These are phyloP conservation scores for Atkinsonella hypoxylon DNA, from an alignment of 2,329 filamentous ascomycete genomes.

Conservation along the genomic window DNA sequence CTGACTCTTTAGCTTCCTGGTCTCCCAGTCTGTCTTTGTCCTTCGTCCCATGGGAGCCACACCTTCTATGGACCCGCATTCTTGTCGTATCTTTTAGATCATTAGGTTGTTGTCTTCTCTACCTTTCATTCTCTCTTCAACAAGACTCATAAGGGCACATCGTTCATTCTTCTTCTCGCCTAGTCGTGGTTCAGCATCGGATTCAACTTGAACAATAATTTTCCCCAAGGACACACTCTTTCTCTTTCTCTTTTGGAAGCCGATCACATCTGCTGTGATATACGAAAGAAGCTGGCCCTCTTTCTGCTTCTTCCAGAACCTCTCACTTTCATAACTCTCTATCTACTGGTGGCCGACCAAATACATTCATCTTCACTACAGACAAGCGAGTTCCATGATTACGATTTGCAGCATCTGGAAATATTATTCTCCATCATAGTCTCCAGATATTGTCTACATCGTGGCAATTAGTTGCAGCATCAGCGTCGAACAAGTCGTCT, in stretches of 20 bases:
- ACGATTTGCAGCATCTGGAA: neutral
- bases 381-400: neutral
- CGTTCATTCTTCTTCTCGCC: constrained; percentile 4
- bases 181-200: constrained; percentile 2
- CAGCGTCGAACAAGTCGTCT: neutral
- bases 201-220: neutral
- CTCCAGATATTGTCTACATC: neutral
- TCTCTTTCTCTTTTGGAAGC: neutral
- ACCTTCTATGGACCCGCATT: constrained; percentile 5
- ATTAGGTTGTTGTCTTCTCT: constrained; percentile 5
- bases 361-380: neutral
- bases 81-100: constrained; percentile 4
- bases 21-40: constrained; percentile 1
- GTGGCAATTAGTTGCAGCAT: neutral
- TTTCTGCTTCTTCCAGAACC: neutral
- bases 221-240: neutral
- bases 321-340: neutral
- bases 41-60: constrained; percentile 2
- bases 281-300: constrained; percentile 4
- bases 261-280: neutral
- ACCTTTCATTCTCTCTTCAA: constrained; percentile 4
- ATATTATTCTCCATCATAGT: neutral
- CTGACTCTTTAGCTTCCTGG: constrained; percentile 5
- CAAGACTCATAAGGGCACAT: constrained; percentile 5
- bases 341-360: neutral